Evolutionary conservation across 257 asterid species (phyloP), one percentile per base, ranked within the genome.

Genomic region (Eucommia ulmoides): DNA sequence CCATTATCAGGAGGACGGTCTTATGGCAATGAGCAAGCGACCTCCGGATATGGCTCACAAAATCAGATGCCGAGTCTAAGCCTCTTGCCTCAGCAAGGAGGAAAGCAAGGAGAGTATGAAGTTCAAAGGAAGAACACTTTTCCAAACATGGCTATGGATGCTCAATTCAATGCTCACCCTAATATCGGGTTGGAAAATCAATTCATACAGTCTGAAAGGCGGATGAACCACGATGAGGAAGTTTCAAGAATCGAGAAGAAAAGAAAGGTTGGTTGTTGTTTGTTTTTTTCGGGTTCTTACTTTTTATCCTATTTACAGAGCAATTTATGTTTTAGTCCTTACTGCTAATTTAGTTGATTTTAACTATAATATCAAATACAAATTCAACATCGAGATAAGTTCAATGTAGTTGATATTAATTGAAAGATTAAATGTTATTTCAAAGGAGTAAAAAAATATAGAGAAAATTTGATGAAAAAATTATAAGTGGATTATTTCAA

Each of bases 251-350:
- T 75, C 62, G 89, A 80, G 63, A 83, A 83, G 81, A 86, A 86
- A 59, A 83, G 89, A 53, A 86, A 86, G 96, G 94, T 85, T 56
- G n/a, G n/a, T n/a, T n/a, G n/a, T n/a, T n/a, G n/a, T n/a, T n/a
- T n/a, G n/a, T n/a, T n/a, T n/a, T n/a, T n/a, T n/a, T n/a, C n/a
- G n/a, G n/a, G n/a, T n/a, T n/a, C n/a, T n/a, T n/a, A n/a, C n/a
- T n/a, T n/a, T n/a, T n/a, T n/a, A n/a, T n/a, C n/a, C n/a, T n/a
- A n/a, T n/a, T n/a, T n/a, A n/a, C n/a, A n/a, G n/a, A n/a, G n/a
- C n/a, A n/a, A n/a, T n/a, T n/a, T n/a, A n/a, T n/a, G n/a, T n/a
- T n/a, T n/a, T n/a, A n/a, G n/a, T n/a, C n/a, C n/a, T n/a, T n/a
- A n/a, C n/a, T n/a, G n/a, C n/a, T n/a, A n/a, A n/a, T n/a, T n/a